Evolutionary conservation across 2,329 filamentous ascomycete species (phyloP).

Genomic region (Alternaria incomplexa): DNA sequence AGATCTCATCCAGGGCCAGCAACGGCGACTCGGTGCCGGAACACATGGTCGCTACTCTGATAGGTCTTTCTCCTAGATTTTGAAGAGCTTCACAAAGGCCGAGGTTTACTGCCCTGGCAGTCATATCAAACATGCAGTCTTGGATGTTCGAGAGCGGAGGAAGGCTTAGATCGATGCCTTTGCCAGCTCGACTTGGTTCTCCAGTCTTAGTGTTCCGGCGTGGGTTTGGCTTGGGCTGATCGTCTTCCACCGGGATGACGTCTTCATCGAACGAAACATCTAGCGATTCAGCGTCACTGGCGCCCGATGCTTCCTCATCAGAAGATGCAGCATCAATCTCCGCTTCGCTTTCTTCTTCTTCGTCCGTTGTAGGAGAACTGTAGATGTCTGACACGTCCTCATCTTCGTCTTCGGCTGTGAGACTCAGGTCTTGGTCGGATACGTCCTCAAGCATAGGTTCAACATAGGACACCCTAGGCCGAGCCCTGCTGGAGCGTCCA

Average conservation of each 20-base stretch:
- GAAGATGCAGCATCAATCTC: background rate
- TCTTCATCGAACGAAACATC: background rate
- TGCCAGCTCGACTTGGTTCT: constrained; percentile 2
- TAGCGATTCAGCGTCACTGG: background rate
- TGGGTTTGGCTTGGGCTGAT: background rate
- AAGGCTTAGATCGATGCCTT: constrained; percentile 43
- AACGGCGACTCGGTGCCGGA: constrained; percentile 80
- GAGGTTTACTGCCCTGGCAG: constrained; percentile 42
- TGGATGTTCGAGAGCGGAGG: constrained; percentile 56
- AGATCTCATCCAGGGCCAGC: constrained; percentile 66
- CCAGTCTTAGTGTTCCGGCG: background rate
- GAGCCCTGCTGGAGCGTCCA: constrained; percentile 14
- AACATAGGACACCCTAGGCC: constrained; percentile 19
- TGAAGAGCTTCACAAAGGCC: constrained; percentile 46
- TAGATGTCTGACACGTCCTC: constrained; percentile 4
- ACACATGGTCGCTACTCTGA: constrained; percentile 74
- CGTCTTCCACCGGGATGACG: background rate
- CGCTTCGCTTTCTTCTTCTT: constrained; percentile 3
- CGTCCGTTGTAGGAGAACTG: background rate
- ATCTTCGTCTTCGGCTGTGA: constrained; percentile 1
- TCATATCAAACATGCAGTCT: constrained; percentile 59
- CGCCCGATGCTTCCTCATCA: background rate
- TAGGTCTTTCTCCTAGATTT: constrained; percentile 43
- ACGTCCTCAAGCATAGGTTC: background rate
- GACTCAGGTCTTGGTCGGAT: constrained; percentile 6